A percentile compares a stretch with the other conserved stretches of the same genome.
Conservation (phyloP, 495 filamentous ascomycete species). For the Aspergillus indologenus region DNA sequence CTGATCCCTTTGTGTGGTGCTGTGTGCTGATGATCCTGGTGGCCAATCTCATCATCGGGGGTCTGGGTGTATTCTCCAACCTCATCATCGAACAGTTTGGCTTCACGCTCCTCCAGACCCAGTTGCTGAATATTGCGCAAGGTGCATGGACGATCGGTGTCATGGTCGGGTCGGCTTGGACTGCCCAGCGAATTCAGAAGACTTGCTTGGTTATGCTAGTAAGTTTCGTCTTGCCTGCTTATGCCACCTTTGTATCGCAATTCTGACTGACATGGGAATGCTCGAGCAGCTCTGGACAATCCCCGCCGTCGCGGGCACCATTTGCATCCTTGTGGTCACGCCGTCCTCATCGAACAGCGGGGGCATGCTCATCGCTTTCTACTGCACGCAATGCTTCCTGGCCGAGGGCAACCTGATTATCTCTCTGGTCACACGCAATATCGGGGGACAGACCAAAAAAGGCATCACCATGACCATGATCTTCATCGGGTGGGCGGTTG, state of each 20-base stretch:
- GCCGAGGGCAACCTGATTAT: slow-evolving; percentile 30
- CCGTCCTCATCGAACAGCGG: slow-evolving; percentile 16
- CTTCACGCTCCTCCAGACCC: slow-evolving; percentile 28
- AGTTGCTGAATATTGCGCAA: slow-evolving; percentile 28
- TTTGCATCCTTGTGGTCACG: slow-evolving; percentile 19
- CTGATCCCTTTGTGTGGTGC: slow-evolving; percentile 37
- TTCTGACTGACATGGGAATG: no score
- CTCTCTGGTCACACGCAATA: slow-evolving; percentile 52
- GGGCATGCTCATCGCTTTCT: slow-evolving; percentile 25
- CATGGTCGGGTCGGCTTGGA: slow-evolving; percentile 21
- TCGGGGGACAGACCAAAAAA: slow-evolving; percentile 64
- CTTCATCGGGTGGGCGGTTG: slow-evolving; percentile 29
- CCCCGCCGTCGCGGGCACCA: slow-evolving; percentile 20
- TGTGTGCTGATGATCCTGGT: slow-evolving; percentile 18
- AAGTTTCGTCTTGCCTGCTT: slow-evolving; percentile 9
- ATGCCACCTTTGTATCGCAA: background rate
- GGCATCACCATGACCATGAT: slow-evolving; percentile 29
- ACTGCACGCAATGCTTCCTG: slow-evolving; percentile 25
- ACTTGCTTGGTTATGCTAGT: slow-evolving; percentile 23
- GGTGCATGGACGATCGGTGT: slow-evolving; percentile 21
- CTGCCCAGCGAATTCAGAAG: slow-evolving; percentile 16
- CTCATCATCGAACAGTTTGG: slow-evolving; percentile 35
- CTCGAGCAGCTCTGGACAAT: slow-evolving; percentile 14
- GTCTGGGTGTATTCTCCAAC: slow-evolving; percentile 31
- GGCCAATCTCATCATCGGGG: slow-evolving; percentile 24